Base-by-base conservation (phyloP, 164 flowering plant species). In the Magnolia sinica region DNA sequence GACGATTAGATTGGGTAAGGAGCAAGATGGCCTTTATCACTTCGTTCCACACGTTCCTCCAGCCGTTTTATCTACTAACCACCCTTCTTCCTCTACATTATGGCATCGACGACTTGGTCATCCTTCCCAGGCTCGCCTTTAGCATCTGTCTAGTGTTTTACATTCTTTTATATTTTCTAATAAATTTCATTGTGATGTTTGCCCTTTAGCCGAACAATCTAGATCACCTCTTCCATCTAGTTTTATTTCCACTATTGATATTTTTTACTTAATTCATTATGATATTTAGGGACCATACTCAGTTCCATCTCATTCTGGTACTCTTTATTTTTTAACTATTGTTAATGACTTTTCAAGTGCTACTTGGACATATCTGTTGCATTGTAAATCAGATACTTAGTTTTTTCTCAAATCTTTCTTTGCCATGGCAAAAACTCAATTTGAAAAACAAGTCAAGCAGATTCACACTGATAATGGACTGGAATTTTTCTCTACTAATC, bases 201-300 rank as follows among this genome's bases (percentile, higher is more conserved):
- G 73, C 20, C 52, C 52, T 14, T 4, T 24, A 19, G 50, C 68
- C 1, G 70, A 70, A 55, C 65, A 69, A 59, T 27, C 68, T 18
- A 9, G 31, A 8, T 37, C 70, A 19, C 67, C 78, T 14, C 70
- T 76, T 76, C 52, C 67, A 6, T 8, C 51, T 19, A 70, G 59
- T 59, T 13, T 20, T 0, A 58, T 24, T 16, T 11, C n/a, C 1
- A 27, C 23, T 9, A 37, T 3, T 7, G 0, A 5, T 1, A 52
- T 64, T 55, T 70, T 76, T 58, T 59, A 59, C 22, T 16, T 76
- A 29, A 69, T 59, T 27, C 68, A 76, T 55, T 29, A 20, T 8
- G 73, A 76, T 22, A 76, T 55, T 22, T 76, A 74, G 73, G 78
- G 78, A 19, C 24, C 24, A 4, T 70, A 29, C 19, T 20, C 51